Evolutionary conservation across 2,329 filamentous ascomycete genomes (phyloP).

Genomic region (Alternaria sp.): DNA sequence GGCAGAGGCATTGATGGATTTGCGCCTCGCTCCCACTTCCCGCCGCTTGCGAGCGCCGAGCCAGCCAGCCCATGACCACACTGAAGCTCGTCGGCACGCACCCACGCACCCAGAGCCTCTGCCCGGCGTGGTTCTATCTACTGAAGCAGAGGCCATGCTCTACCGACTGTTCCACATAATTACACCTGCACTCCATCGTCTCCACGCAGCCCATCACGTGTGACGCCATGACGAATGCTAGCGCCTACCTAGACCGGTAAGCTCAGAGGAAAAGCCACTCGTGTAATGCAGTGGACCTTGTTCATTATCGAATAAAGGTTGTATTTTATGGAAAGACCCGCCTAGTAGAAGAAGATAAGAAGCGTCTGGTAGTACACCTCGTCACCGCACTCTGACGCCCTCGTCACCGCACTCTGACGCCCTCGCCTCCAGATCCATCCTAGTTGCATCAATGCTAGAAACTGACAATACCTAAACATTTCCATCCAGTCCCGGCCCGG

Average conservation of each 20-base stretch:
- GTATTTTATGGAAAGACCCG: conserved; percentile 28
- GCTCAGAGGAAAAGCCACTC: conserved; percentile 6
- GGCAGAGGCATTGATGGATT: conserved; percentile 25
- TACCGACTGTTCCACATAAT: background rate
- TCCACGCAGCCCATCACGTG: conserved; percentile 15
- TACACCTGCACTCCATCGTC: background rate
- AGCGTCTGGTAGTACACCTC: conserved; percentile 7
- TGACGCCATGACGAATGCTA: conserved; percentile 11
- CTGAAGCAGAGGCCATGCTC: background rate
- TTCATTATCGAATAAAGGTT: conserved; percentile 14
- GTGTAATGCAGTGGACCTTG: background rate
- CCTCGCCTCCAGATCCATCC: conserved; percentile 24
- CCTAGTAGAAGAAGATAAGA: conserved; percentile 15
- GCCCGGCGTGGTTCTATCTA: background rate
- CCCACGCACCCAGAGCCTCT: background rate
- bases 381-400: conserved; percentile 27
- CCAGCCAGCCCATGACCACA: conserved; percentile 14
- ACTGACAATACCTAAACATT: conserved; percentile 24
- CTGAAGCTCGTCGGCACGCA: background rate
- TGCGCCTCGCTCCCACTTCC: conserved; percentile 16
- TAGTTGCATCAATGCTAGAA: conserved; percentile 39
- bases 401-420: conserved; percentile 28
- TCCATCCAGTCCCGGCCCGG: conserved; percentile 5
- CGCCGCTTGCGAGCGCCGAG: conserved; percentile 24
- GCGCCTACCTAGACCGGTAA: conserved; percentile 6